Percentiles rank a stretch among this genome's conserved stretches.
These are phyloP conservation scores for Cercospora sp. DNA, from an alignment of 2,329 filamentous ascomycete genomes.

Conservation along the genomic window DNA sequence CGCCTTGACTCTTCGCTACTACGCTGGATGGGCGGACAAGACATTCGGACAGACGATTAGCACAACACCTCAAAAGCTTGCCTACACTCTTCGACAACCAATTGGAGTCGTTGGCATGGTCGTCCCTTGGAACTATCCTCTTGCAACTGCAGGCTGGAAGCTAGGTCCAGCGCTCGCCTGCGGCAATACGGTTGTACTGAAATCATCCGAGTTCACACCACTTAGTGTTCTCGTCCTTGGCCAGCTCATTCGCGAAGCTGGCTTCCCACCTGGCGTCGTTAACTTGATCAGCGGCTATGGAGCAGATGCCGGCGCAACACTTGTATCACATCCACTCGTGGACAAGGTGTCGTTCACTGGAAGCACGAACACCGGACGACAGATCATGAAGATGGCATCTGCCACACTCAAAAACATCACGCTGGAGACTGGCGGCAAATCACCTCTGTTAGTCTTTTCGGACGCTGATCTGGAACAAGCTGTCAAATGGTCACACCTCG, in stretches of 20 bases:
- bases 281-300: conserved; percentile 75
- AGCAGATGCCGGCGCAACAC: conserved; percentile 65
- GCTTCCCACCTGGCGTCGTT: conserved; percentile 75
- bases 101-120: conserved; percentile 52
- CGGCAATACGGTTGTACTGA: conserved; percentile 59
- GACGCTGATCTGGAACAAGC: conserved; percentile 61
- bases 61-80: conserved; percentile 57
- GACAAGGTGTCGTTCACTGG: conserved; percentile 81
- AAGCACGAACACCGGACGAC: conserved; percentile 68
- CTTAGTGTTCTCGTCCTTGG: conserved; percentile 54
- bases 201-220: conserved; percentile 59
- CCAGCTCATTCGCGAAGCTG: conserved; percentile 68
- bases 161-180: conserved; percentile 65
- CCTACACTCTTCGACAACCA: conserved; percentile 39
- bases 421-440: conserved; percentile 62
- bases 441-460: conserved; percentile 58
- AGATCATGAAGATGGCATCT: conserved; percentile 76
- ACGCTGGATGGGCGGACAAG: conserved; percentile 55
- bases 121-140: conserved; percentile 78
- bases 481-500: conserved; percentile 66
- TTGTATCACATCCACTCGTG: conserved; percentile 67
- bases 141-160: conserved; percentile 75
- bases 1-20: conserved; percentile 46
- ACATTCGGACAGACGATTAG: conserved; percentile 49
- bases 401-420: conserved; percentile 64